Evolutionary conservation across 306 rosid genomes (phyloP).

Genomic region (Prunus mongolica): DNA sequence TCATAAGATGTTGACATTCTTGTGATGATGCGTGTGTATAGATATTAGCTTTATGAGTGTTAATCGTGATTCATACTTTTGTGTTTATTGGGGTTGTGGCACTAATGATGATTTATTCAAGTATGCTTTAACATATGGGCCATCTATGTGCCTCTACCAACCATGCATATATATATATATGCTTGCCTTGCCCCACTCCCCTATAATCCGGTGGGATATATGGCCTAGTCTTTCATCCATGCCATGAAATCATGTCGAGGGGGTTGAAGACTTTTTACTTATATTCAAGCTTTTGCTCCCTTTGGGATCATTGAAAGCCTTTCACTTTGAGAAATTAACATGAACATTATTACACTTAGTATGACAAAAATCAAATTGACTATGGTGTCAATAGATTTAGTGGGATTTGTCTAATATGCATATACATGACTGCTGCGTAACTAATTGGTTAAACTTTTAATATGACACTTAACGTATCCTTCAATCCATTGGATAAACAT

Average conservation of each 20-base stretch:
- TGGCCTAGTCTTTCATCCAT: background rate
- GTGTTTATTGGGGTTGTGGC: background rate
- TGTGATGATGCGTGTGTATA: background rate
- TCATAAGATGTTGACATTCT: background rate
- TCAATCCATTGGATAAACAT: no score
- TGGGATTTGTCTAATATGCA: no score
- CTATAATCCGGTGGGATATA: background rate
- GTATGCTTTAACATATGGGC: conserved; percentile 16
- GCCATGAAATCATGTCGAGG: conserved; percentile 6
- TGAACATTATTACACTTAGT: no score
- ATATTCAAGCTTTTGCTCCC: background rate
- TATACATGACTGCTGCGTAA: no score
- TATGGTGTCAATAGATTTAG: no score
- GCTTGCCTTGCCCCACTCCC: background rate
- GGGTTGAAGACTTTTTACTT: background rate
- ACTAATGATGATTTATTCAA: conserved; percentile 26
- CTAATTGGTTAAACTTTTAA: no score
- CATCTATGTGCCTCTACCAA: conserved; percentile 26
- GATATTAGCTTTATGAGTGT: background rate
- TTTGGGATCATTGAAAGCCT: no score
- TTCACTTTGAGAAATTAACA: no score
- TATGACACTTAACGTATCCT: no score
- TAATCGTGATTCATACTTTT: background rate
- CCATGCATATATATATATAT: background rate
- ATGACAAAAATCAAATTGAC: no score